These are phyloP conservation scores for Candida tallmaniae DNA, from an alignment of 805 yeast species.

Conservation along the genomic window DNA sequence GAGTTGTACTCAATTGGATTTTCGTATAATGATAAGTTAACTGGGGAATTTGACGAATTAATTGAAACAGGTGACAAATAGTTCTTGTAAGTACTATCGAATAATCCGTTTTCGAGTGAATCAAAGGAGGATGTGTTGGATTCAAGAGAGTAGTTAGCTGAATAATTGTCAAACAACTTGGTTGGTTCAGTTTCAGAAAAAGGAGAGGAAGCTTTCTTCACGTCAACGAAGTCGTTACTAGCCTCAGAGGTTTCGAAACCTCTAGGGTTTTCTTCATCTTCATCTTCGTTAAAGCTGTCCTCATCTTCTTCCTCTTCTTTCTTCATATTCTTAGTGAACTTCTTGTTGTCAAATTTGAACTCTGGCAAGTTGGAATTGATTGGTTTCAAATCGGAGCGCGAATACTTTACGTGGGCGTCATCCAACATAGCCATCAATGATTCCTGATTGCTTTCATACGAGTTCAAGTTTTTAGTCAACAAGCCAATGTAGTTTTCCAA, in stretches of 20 bases:
- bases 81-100: constrained; percentile 3
- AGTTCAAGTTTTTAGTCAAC: constrained; percentile 34
- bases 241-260: neutral
- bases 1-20: constrained; percentile 37
- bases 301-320: neutral
- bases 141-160: neutral
- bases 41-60: constrained; percentile 36
- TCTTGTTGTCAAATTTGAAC: constrained; percentile 6
- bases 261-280: neutral
- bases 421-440: constrained; percentile 3
- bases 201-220: neutral
- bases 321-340: constrained; percentile 2
- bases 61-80: constrained; percentile 42
- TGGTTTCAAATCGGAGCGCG: constrained; percentile 2
- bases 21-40: constrained; percentile 29
- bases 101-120: neutral
- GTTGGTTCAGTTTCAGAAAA: neutral
- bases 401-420: neutral
- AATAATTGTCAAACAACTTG: neutral
- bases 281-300: neutral
- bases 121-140: neutral
- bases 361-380: constrained; percentile 6
- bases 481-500: constrained; percentile 58
- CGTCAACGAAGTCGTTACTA: neutral
- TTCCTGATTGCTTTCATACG: constrained; percentile 19